Base-by-base conservation (phyloP, 306 rosid species). In the Cicer chorassanicum region DNA sequence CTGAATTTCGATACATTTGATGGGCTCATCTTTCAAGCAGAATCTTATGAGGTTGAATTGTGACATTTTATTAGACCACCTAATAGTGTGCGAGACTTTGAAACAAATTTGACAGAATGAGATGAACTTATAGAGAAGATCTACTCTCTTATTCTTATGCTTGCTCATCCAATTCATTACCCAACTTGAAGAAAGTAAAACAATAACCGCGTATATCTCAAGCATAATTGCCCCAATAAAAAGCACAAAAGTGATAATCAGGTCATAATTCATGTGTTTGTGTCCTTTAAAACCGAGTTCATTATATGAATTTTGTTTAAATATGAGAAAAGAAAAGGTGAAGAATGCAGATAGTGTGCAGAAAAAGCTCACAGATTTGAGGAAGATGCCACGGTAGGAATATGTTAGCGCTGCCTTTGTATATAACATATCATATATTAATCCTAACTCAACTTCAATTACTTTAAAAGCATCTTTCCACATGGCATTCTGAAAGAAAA, bases 401-500 rank as follows among this genome's bases (percentile, higher is more conserved):
- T 87, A 49, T 7, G 77, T 62, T 18, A 80, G 1, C 12, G 14
- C 68, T 9, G 91, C 83, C 56, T 88, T 88, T 0, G 92, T 83
- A 18, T 79, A 81, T 4, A 88, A 15, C 13, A 65, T 16, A 69
- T 88, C 89, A 66, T 83, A 77, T 70, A 81, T 65, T 6, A 88
- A 70, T 42, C 82, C 92, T 3, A 88, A 88, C 77, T 88, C 92
- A 7, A 88, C 15, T 49, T 76, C 89, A 7, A 85, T 51, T 11
- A 81, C 77, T 49, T 59, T 4, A 68, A 82, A 87, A 69, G 82
- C 80, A 8, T 11, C 6, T 0, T 29, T 1, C 16, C 50, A 82
- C 1, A 45, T 1, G 3, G 10, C 15, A 0, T 4, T 49, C 6
- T 41, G 56, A 55, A 83, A 83, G 53, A 81, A 76, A 13, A 9